A percentile compares a stretch with the other conserved stretches of the same genome.
Evolutionary conservation across 352 stramenopile genomes (phyloP).

Genomic region (Phytophthora palmivora): DNA sequence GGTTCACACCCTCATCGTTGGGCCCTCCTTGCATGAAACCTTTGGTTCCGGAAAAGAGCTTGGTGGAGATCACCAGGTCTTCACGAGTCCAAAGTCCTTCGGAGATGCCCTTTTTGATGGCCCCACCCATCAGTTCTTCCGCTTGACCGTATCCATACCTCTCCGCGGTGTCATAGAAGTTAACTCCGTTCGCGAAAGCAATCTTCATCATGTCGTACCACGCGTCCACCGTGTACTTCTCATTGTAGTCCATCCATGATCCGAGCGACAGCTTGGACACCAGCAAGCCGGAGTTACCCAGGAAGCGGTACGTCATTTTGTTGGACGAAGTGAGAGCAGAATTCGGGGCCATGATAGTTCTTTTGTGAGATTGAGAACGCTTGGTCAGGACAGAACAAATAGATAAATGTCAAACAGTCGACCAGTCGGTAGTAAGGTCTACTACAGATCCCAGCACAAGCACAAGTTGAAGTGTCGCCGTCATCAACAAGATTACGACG

Average conservation of each 20-base stretch:
- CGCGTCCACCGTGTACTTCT: constrained; percentile 6
- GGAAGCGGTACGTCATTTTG: constrained; percentile 8
- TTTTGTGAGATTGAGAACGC: neutral
- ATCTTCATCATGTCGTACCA: constrained; percentile 19
- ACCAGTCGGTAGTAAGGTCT: no score
- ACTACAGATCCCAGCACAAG: no score
- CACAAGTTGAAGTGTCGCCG: no score
- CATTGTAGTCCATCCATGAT: constrained; percentile 11
- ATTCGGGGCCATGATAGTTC: neutral
- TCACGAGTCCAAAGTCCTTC: constrained; percentile 3
- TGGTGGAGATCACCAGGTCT: constrained; percentile 11
- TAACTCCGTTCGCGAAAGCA: constrained; percentile 5
- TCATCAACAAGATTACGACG: no score
- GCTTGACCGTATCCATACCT: constrained; percentile 14
- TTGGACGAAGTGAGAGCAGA: neutral
- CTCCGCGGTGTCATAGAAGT: constrained; percentile 9
- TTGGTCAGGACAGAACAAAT: neutral
- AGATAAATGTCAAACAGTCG: neutral
- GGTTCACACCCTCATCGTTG: constrained; percentile 6
- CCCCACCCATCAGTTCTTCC: constrained; percentile 4
- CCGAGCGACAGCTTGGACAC: constrained; percentile 10
- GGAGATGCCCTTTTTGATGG: constrained; percentile 2
- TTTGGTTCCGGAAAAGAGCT: constrained; percentile 11
- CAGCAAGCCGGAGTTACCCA: constrained; percentile 4
- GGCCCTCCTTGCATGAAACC: constrained; percentile 1